These are phyloP conservation scores for Sutorius eximius DNA, from an alignment of 1,284 basidiomycete genomes.

Conservation along the genomic window DNA sequence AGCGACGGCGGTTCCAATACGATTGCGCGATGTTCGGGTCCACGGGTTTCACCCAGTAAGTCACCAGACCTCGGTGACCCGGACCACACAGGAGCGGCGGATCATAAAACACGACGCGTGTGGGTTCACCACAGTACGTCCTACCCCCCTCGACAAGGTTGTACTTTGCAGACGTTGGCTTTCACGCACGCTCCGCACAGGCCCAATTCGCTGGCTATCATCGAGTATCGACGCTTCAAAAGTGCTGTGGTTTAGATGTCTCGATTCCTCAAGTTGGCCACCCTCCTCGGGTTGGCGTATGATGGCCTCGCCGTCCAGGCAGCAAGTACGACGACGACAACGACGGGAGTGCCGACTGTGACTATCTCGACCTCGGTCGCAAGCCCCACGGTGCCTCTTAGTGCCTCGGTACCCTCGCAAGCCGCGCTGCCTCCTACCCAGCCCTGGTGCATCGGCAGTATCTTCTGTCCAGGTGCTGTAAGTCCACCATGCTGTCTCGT, in stretches of 20 bases:
- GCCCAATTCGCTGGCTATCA: neutral
- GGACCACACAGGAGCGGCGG: neutral
- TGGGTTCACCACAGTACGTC: neutral
- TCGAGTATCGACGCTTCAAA: neutral
- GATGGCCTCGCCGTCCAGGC: slow-evolving; percentile 12
- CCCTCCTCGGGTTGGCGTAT: slow-evolving; percentile 17
- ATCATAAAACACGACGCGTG: neutral
- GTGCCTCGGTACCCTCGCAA: slow-evolving; percentile 64
- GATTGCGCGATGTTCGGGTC: neutral
- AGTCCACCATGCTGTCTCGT: slow-evolving; percentile 31
- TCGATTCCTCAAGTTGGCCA: slow-evolving; percentile 4
- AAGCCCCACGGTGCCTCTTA: slow-evolving; percentile 57
- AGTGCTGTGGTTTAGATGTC: slow-evolving; percentile 8
- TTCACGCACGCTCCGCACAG: neutral
- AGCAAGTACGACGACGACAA: slow-evolving; percentile 9
- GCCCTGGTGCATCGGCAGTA: slow-evolving; percentile 75
- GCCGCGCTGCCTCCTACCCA: slow-evolving; percentile 70
- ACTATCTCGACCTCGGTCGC: slow-evolving; percentile 63
- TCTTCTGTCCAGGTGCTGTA: slow-evolving; percentile 81
- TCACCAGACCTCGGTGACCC: neutral
- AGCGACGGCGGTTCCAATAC: neutral
- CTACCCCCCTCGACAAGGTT: neutral
- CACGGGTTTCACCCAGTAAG: neutral
- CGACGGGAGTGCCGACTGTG: slow-evolving; percentile 34
- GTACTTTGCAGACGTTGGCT: neutral